Conservation (phyloP, 768 basidiomycete genomes). For the Cystobasidium ongulense region DNA sequence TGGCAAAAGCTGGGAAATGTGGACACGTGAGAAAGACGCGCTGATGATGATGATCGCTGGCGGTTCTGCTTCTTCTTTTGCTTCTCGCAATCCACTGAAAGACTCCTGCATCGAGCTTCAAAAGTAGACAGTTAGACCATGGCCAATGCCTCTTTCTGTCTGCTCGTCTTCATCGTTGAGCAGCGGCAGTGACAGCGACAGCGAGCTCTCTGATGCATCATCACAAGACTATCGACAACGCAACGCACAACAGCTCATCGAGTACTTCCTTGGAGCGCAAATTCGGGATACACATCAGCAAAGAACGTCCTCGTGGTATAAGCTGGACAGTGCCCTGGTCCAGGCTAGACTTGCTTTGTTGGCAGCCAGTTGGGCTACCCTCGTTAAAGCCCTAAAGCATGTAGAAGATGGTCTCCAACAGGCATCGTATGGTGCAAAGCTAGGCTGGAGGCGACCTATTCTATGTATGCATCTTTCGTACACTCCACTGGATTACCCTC, state of each 20-base stretch:
- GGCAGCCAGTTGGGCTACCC: neutral
- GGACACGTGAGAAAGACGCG: too few relatives aligned
- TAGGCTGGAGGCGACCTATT: neutral
- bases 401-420: neutral
- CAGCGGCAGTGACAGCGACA: neutral
- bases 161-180: neutral
- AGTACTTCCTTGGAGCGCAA: neutral
- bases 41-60: too few relatives aligned
- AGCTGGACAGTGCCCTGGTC: neutral
- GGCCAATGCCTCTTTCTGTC: neutral
- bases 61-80: too few relatives aligned
- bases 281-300: neutral
- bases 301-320: neutral
- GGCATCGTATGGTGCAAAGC: neutral
- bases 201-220: neutral
- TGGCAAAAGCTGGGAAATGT: too few relatives aligned
- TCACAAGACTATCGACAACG: neutral
- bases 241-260: neutral
- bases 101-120: neutral
- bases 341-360: neutral
- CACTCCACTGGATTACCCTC: too few relatives aligned
- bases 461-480: neutral
- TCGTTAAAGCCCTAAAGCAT: neutral
- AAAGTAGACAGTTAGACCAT: neutral
- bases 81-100: too few relatives aligned